Base-by-base conservation (phyloP, 2,329 filamentous ascomycete species). In the Claviceps sp. region DNA sequence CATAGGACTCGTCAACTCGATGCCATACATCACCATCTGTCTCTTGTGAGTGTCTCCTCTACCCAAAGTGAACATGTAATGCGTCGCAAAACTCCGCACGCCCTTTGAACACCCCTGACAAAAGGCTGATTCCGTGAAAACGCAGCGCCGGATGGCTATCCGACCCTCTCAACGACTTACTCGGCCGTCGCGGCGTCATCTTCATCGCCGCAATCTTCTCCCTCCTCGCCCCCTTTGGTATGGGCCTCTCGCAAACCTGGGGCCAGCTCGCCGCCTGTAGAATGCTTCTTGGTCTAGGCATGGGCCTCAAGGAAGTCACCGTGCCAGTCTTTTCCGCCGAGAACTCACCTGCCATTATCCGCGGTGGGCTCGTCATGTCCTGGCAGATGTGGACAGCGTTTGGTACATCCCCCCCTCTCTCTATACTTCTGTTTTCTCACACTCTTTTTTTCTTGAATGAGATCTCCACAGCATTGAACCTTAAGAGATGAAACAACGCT, bases 121-220 rank as follows among this genome's bases (percentile, higher is more conserved):
- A 2, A 8, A 26, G 0, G 22, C 42, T 44, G 5, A 44, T 44
- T 4, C 6, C 6, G 22, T 16, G 22, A 22, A 9, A 14, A 26
- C 16, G 34, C 47, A 74, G 71, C 57, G 77, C 76, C 22, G 74
- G 75, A 52, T 83, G 79, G 80, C 65, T 81, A 5, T 80, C 79
- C 0, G 80, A 83, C 50, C 80, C 80, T 1, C 58, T 79, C 13
- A 85, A 85, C 58, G 66, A 76, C 42, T 66, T 66, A 11, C 57
- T 80, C 29, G 81, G 80, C 39, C 79, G 82, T 40, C 76, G 80
- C 49, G 79, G 80, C 11, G 76, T 78, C 45, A 85, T 85, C 54
- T 85, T 84, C 60, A 62, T 82, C 45, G 74, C 75, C 6, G 79
- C 77, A 13, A 66, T 82, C 57, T 82, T 85, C 61, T 83, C 78